phyloP scores from a whole-genome alignment of 352 stramenopile genomes.

The Detonula confervacea region DNA sequence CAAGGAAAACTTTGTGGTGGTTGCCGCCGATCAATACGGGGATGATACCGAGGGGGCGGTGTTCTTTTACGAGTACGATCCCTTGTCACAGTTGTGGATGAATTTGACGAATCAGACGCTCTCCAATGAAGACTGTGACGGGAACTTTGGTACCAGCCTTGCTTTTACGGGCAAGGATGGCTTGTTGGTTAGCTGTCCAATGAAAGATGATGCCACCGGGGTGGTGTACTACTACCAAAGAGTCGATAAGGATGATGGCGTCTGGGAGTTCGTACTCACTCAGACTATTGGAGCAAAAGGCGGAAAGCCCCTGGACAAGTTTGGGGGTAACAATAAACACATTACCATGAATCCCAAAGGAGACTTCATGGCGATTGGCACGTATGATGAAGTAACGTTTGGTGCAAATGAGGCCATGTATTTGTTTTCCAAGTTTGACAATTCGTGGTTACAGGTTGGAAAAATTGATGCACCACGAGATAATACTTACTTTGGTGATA shows the following conservation, averaged over 20 bases:
- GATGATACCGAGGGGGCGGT: background rate
- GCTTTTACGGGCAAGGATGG: constrained; percentile 5
- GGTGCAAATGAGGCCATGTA: background rate
- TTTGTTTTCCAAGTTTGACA: constrained; percentile 6
- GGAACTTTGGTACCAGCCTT: constrained; percentile 13
- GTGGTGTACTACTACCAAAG: constrained; percentile 4
- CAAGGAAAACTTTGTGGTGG: background rate
- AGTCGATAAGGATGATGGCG: background rate
- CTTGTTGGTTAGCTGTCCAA: background rate
- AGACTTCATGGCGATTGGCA: constrained; percentile 1
- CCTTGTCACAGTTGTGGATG: background rate
- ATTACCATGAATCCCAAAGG: constrained; percentile 1
- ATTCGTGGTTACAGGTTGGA: background rate
- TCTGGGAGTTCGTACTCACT: background rate
- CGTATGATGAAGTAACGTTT: background rate
- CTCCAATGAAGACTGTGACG: constrained; percentile 10
- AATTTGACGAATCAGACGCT: background rate
- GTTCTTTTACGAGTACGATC: constrained; percentile 9
- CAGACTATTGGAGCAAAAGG: background rate
- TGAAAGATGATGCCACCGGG: background rate
- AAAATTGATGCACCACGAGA: background rate
- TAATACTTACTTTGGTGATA: background rate
- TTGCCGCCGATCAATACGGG: background rate
- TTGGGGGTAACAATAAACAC: background rate
- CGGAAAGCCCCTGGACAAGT: background rate